Base-by-base conservation (phyloP, 352 stramenopile genomes). In the Phytophthora melonis region DNA sequence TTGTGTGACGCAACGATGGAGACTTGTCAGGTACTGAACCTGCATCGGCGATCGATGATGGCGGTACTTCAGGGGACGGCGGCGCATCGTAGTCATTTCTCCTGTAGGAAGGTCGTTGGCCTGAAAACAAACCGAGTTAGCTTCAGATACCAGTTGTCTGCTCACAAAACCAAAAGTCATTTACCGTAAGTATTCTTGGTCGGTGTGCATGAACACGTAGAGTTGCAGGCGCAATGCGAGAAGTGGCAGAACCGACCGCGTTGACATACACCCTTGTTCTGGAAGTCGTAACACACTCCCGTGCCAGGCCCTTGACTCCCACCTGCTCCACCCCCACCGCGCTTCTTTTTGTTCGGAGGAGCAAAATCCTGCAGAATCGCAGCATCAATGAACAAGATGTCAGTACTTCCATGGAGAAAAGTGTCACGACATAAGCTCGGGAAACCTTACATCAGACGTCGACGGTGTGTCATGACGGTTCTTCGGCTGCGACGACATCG, bases 261-360 rank as follows among this genome's bases (percentile, higher is more conserved):
- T 63, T 95, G 88, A 25, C 90, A 96, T 9, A 94, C 83, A 11
- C 90, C 90, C 54, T 96, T 96, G 75, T 96, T 96, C 68, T 96
- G 90, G 50, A 96, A 96, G 36, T 96, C 90, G 67, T 96, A 96
- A 66, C 90, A 96, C 34, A 96, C 90, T 45, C 90, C 90, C 43
- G 86, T 93, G 49, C 90, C 88, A 49, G 85, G 61, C 3, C 67
- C 78, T 76, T 87, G 72, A 27, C 53, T 50, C 21, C 69, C 76
- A 53, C 77, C 71, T 58, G 74, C 59, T 27, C 74, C 69, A 52
- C 66, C 43, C 3, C 64, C 64, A 5, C 81, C 71, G 57, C 85
- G 83, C 71, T 93, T 95, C 66, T 94, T 95, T 75, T 92, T 95
- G 45, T 53, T 79, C 14, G 79, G 65, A 34, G 79, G 82, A 9